These are phyloP conservation scores for Dillenia turbinata DNA, from an alignment of 164 flowering plant species.

Conservation along the genomic window DNA sequence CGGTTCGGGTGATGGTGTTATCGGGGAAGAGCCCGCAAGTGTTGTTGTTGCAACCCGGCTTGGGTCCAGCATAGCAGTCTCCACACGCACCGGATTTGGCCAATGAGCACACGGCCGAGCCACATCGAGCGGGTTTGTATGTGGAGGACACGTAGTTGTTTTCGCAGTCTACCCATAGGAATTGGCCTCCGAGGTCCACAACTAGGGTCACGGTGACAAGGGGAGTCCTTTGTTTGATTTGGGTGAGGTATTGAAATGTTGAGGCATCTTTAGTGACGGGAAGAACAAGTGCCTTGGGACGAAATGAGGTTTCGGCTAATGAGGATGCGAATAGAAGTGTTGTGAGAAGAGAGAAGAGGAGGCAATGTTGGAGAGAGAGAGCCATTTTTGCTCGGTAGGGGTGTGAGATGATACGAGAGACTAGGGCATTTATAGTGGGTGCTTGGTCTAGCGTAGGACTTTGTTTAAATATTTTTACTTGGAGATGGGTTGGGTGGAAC, in stretches of 20 bases:
- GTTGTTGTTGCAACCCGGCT: constrained; percentile 29
- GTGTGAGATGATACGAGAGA: no score
- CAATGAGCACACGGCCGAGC: constrained; percentile 23
- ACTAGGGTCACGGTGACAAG: constrained; percentile 13
- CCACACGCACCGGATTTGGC: constrained; percentile 14
- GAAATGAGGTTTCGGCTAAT: constrained; percentile 9
- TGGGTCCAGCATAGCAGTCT: constrained; percentile 10
- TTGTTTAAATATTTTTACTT: no score
- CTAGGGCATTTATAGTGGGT: constrained; percentile 4
- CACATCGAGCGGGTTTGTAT: constrained; percentile 22
- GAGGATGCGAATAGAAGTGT: not conserved
- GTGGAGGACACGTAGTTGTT: constrained; percentile 20
- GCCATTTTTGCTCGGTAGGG: not conserved
- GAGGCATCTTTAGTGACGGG: constrained; percentile 25
- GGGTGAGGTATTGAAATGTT: constrained; percentile 26
- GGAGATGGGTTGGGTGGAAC: no score
- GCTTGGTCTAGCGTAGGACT: no score
- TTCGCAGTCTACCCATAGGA: constrained; percentile 31
- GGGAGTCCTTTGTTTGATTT: constrained; percentile 24
- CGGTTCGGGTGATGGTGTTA: constrained; percentile 20
- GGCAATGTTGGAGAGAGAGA: not conserved
- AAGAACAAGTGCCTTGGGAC: constrained; percentile 20
- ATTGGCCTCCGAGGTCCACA: constrained; percentile 31
- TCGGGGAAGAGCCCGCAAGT: constrained; percentile 19
- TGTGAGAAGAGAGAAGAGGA: constrained; percentile 1